phyloP scores from a whole-genome alignment of 192 early-diverging fungal genomes.

The Globomyces pollinis-pini region DNA sequence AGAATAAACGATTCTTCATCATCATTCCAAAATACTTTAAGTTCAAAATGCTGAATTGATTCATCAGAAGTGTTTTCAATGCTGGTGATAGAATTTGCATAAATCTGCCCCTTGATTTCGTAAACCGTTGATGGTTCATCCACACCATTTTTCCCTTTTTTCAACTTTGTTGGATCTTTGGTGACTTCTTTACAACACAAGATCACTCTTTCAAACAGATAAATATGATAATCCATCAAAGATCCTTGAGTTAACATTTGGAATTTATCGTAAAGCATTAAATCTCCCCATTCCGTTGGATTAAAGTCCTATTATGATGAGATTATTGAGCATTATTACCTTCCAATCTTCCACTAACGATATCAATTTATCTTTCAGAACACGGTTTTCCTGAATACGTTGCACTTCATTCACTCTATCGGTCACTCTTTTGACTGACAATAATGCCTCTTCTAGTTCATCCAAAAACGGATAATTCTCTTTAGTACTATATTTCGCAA shows the following conservation, averaged over 20 bases:
- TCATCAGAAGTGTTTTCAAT: slow-evolving; percentile 54
- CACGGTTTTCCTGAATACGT: slow-evolving; percentile 80
- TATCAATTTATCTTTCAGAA: slow-evolving; percentile 70
- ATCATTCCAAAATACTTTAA: slow-evolving; percentile 76
- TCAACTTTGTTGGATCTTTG: slow-evolving; percentile 25
- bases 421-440: slow-evolving; percentile 75
- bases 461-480: slow-evolving; percentile 31
- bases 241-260: slow-evolving; percentile 69
- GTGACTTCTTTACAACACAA: slow-evolving; percentile 85
- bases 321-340: slow-evolving; percentile 18
- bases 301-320: slow-evolving; percentile 54
- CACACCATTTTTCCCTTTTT: no score
- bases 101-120: slow-evolving; percentile 77
- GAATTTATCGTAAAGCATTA: slow-evolving; percentile 83
- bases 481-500: slow-evolving; percentile 33
- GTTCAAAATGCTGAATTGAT: slow-evolving; percentile 24
- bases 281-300: slow-evolving; percentile 65
- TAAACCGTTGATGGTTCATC: no score
- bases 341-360: slow-evolving; percentile 89
- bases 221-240: slow-evolving; percentile 78
- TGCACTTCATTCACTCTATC: slow-evolving; percentile 86
- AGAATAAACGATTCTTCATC: slow-evolving; percentile 81
- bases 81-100: slow-evolving; percentile 67
- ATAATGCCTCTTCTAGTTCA: slow-evolving; percentile 59
- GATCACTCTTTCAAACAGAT: slow-evolving; percentile 87